phyloP scores from a whole-genome alignment of 257 asterid genomes.

The Rubia yunnanensis region DNA sequence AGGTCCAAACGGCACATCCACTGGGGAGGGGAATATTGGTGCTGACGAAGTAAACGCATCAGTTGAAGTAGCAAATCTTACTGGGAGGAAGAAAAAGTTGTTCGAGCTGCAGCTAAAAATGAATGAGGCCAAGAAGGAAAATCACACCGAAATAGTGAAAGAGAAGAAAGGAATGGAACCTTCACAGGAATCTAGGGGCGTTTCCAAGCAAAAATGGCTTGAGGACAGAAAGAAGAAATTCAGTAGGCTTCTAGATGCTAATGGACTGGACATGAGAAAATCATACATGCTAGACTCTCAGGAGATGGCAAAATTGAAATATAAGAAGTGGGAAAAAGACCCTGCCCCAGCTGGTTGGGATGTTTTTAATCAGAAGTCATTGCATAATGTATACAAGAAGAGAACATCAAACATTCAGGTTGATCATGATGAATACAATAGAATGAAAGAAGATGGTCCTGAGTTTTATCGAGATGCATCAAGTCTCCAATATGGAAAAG shows the following conservation, averaged over 20 bases:
- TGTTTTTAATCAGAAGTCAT: conserved; percentile 80
- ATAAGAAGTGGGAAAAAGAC: conserved; percentile 90
- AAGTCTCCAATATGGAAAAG: conserved; percentile 93
- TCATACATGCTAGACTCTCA: conserved; percentile 89
- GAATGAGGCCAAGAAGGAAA: conserved; percentile 87
- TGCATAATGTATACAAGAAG: conserved; percentile 82
- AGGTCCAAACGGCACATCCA: conserved; percentile 26
- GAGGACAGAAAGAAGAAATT: conserved; percentile 93
- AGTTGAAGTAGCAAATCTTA: conserved; percentile 36
- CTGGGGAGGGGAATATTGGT: conserved; percentile 30
- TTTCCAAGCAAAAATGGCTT: conserved; percentile 93
- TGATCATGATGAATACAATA: conserved; percentile 65
- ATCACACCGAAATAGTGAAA: conserved; percentile 79
- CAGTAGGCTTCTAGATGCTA: conserved; percentile 80
- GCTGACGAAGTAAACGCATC: conserved; percentile 25
- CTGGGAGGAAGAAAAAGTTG: conserved; percentile 66
- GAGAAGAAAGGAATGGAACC: conserved; percentile 73
- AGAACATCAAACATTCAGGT: conserved; percentile 58
- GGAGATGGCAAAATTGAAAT: conserved; percentile 75
- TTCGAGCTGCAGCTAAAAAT: conserved; percentile 75
- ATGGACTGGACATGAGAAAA: conserved; percentile 87
- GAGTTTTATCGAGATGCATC: conserved; percentile 94
- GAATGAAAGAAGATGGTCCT: conserved; percentile 80
- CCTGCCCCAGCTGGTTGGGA: conserved; percentile 99
- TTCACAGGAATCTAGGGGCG: conserved; percentile 79